Percentiles rank a stretch among this genome's conserved stretches.
These are phyloP conservation scores for Gastroboletus turbinatus DNA, from an alignment of 1,284 basidiomycete species.

Conservation along the genomic window DNA sequence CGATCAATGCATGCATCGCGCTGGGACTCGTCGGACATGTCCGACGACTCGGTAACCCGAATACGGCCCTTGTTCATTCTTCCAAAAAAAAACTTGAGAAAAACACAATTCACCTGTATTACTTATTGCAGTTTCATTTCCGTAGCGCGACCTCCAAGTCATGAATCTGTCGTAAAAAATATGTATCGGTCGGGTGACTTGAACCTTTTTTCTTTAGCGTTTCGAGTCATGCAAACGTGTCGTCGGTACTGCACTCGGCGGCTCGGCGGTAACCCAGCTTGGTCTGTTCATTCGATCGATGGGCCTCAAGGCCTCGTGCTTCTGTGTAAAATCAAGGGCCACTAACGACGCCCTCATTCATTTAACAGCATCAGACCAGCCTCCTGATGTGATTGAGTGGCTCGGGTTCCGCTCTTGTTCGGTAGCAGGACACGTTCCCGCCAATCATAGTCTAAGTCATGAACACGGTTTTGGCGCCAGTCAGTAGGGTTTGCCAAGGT, in stretches of 20 bases:
- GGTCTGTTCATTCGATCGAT: neutral
- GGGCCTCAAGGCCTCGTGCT: no score
- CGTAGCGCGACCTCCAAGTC: neutral
- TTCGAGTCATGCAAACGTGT: neutral
- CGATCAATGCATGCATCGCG: no score
- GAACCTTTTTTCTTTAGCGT: neutral
- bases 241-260: no score
- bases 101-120: neutral
- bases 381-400: neutral
- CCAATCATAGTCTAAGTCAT: neutral
- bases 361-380: constrained; percentile 1
- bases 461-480: neutral
- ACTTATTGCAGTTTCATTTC: constrained; percentile 5
- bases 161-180: neutral
- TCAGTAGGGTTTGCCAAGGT: neutral
- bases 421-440: neutral
- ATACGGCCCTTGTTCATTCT: neutral
- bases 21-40: neutral
- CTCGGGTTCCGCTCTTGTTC: neutral
- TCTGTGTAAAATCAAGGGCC: constrained; percentile 33
- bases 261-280: no score
- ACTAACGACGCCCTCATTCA: constrained; percentile 16
- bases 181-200: neutral
- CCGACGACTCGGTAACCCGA: neutral
- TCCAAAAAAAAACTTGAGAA: neutral